A percentile compares a stretch with the other conserved stretches of the same genome.
Evolutionary conservation across 345 rosid species (phyloP).

Genomic region (Hibiscus syriacus): DNA sequence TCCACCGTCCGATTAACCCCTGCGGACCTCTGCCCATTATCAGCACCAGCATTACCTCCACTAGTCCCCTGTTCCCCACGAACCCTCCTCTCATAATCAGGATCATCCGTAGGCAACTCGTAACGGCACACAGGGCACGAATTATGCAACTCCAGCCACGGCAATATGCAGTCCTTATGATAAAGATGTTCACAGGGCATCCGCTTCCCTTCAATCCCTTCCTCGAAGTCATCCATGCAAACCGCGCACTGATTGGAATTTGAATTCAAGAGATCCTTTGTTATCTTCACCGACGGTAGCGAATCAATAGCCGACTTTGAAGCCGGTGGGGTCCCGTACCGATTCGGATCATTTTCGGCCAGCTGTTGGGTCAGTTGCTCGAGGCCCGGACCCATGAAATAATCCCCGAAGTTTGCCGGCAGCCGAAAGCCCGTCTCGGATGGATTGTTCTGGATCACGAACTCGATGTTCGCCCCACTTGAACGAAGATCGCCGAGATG

Average conservation of each 20-base stretch:
- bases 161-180: slow-evolving; percentile 54
- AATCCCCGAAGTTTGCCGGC: slow-evolving; percentile 42
- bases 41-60: slow-evolving; percentile 2
- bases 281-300: slow-evolving; percentile 40
- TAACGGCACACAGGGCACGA: slow-evolving; percentile 64
- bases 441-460: slow-evolving; percentile 41
- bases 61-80: slow-evolving; percentile 16
- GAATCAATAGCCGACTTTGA: slow-evolving; percentile 42
- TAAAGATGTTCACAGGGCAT: slow-evolving; percentile 67
- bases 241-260: slow-evolving; percentile 55
- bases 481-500: slow-evolving; percentile 40
- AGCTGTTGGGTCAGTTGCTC: slow-evolving; percentile 64
- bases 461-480: slow-evolving; percentile 44
- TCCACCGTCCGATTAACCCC: slow-evolving; percentile 29
- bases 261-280: slow-evolving; percentile 26
- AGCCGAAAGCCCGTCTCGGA: slow-evolving; percentile 21
- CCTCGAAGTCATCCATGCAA: slow-evolving; percentile 52
- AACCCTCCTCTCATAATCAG: slow-evolving; percentile 43
- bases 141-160: slow-evolving; percentile 60
- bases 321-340: slow-evolving; percentile 70
- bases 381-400: slow-evolving; percentile 59
- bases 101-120: slow-evolving; percentile 62
- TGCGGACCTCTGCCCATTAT: slow-evolving; percentile 20
- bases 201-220: slow-evolving; percentile 37
- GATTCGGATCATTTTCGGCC: slow-evolving; percentile 58